These are phyloP conservation scores for Galeopsis tetrahit DNA, from an alignment of 257 asterid genomes.

Conservation along the genomic window DNA sequence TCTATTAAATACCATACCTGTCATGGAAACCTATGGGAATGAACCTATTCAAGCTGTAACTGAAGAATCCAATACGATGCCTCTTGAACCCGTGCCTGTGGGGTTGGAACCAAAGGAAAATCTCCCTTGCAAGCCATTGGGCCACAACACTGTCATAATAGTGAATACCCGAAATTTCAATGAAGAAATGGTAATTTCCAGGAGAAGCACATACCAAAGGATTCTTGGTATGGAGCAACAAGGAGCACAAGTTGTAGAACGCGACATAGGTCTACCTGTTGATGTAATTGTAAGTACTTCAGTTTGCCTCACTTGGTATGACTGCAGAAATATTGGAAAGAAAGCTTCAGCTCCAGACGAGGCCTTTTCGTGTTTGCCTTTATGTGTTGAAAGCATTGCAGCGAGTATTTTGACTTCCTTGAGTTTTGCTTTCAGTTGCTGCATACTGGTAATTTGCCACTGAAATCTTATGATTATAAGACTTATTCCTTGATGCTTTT, in stretches of 20 bases:
- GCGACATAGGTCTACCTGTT: constrained; percentile 77
- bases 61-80: constrained; percentile 50
- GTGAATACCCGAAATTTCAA: constrained; percentile 84
- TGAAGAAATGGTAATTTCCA: constrained; percentile 85
- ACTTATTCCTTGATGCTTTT: constrained; percentile 27
- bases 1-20: constrained; percentile 56
- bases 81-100: constrained; percentile 45
- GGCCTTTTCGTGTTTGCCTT: constrained; percentile 79
- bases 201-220: constrained; percentile 89
- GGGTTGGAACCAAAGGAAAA: constrained; percentile 52
- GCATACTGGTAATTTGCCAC: constrained; percentile 81
- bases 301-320: constrained; percentile 90
- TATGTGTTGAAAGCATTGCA: constrained; percentile 89
- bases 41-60: constrained; percentile 45
- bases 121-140: constrained; percentile 45
- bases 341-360: constrained; percentile 83
- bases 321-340: constrained; percentile 76
- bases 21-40: constrained; percentile 46
- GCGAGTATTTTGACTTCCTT: constrained; percentile 78
- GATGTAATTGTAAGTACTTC: constrained; percentile 76
- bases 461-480: constrained; percentile 30
- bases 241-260: constrained; percentile 90
- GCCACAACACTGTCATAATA: constrained; percentile 55
- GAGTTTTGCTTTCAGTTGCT: constrained; percentile 92
- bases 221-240: constrained; percentile 85